Conservation (phyloP, 371 early-diverging fungal genomes). For the Apophysomyces sp. region DNA sequence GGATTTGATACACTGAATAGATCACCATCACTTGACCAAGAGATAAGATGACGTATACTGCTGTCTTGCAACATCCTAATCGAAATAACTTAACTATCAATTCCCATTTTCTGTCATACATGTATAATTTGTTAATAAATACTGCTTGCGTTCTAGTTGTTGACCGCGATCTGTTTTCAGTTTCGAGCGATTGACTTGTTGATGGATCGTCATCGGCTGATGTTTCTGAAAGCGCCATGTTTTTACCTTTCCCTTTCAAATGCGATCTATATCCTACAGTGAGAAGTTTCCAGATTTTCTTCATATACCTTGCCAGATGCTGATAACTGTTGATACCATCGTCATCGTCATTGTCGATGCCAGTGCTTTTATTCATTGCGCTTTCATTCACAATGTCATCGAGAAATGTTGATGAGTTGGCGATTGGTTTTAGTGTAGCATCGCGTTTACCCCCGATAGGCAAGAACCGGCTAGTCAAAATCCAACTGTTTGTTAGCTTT, state of each 20-base stretch:
- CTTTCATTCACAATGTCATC: background rate
- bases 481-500: background rate
- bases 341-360: background rate
- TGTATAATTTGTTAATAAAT: constrained; percentile 70
- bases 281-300: background rate
- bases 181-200: background rate
- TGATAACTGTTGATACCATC: background rate
- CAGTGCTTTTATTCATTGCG: background rate
- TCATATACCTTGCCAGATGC: background rate
- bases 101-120: constrained; percentile 21
- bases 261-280: background rate
- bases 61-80: constrained; percentile 61
- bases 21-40: constrained; percentile 64
- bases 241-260: background rate
- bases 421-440: background rate
- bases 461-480: background rate
- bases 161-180: background rate
- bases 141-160: constrained; percentile 58
- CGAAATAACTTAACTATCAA: background rate
- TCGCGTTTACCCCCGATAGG: background rate
- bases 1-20: constrained; percentile 65
- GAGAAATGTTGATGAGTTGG: background rate
- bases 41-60: constrained; percentile 53
- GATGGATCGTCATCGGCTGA: background rate
- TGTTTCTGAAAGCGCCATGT: background rate